Percentiles rank a stretch among this genome's conserved stretches.
Conservation (phyloP, 352 stramenopile genomes). For the Achlya hypogyna region DNA sequence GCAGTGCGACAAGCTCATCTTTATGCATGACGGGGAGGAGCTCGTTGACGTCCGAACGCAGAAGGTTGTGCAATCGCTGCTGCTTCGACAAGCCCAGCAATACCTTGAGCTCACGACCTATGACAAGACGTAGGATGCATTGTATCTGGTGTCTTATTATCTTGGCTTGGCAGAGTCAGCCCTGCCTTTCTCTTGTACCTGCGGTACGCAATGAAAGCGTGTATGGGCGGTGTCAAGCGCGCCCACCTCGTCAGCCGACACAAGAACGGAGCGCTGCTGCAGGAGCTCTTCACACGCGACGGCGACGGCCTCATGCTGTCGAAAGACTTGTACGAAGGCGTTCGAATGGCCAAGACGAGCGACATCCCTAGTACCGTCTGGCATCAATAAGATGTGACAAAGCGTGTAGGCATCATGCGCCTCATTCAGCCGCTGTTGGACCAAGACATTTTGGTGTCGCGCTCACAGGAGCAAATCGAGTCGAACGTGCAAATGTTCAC, state of each 20-base stretch:
- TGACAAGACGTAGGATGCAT: constrained; percentile 24
- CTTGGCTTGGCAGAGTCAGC: constrained; percentile 30
- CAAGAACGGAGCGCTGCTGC: constrained; percentile 84
- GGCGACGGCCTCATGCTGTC: constrained; percentile 95
- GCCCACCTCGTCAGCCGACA: constrained; percentile 82
- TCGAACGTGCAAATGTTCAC: constrained; percentile 83
- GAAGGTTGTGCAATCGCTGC: constrained; percentile 63
- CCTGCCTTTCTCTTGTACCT: constrained; percentile 75
- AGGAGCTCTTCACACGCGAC: constrained; percentile 98
- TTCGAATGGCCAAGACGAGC: constrained; percentile 84
- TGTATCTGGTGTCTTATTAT: not conserved
- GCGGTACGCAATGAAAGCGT: constrained; percentile 76
- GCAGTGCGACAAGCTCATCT: constrained; percentile 81
- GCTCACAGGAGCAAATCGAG: constrained; percentile 84
- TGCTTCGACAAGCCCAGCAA: constrained; percentile 74
- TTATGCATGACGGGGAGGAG: constrained; percentile 83
- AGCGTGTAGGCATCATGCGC: constrained; percentile 73
- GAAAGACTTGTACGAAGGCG: constrained; percentile 95
- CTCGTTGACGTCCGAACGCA: constrained; percentile 76
- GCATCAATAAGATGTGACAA: constrained; percentile 53
- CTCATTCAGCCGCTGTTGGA: constrained; percentile 83
- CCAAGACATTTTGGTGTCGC: constrained; percentile 79
- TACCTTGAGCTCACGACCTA: constrained; percentile 57
- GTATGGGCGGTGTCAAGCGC: constrained; percentile 73
- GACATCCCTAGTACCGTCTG: constrained; percentile 88